Conservation (phyloP, 2,329 filamentous ascomycete genomes). For the Dactylellina leptospora region DNA sequence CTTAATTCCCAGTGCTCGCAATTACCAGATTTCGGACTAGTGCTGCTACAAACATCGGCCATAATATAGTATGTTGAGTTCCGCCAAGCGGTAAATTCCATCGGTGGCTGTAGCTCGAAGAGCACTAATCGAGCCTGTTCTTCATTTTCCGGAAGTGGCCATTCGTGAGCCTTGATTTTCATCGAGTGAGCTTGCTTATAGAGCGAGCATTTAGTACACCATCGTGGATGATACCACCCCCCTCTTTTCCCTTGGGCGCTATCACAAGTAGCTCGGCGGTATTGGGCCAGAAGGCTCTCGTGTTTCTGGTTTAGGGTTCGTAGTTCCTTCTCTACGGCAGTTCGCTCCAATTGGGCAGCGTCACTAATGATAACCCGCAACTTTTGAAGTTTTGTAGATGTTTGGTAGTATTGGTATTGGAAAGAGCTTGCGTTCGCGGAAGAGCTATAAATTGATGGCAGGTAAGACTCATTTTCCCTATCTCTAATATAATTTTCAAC, state of each 20-base stretch:
- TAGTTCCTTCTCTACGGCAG: slow-evolving; percentile 60
- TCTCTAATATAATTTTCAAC: slow-evolving; percentile 64
- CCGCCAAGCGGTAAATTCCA: slow-evolving; percentile 48
- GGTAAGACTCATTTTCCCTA: slow-evolving; percentile 51
- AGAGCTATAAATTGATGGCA: slow-evolving; percentile 60
- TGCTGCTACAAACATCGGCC: slow-evolving; percentile 18
- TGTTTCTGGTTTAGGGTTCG: slow-evolving; percentile 56
- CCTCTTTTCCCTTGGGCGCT: not conserved
- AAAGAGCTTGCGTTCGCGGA: slow-evolving; percentile 61
- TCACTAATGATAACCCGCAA: slow-evolving; percentile 23
- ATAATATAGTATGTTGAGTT: slow-evolving; percentile 54
- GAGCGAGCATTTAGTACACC: slow-evolving; percentile 59
- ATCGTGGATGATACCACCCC: not conserved
- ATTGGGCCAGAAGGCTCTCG: slow-evolving; percentile 56
- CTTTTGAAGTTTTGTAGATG: slow-evolving; percentile 61
- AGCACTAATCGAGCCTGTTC: slow-evolving; percentile 8
- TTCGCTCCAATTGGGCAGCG: slow-evolving; percentile 30
- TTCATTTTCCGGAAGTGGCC: slow-evolving; percentile 64
- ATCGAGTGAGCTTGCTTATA: slow-evolving; percentile 60
- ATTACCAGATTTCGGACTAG: not conserved
- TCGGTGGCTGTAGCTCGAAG: slow-evolving; percentile 53
- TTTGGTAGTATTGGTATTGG: slow-evolving; percentile 63
- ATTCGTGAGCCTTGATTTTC: slow-evolving; percentile 66
- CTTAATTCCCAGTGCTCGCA: not conserved
- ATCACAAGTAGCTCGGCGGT: not conserved